Evolutionary conservation across 495 filamentous ascomycete species (phyloP).

Genomic region (Neurospora sp.): DNA sequence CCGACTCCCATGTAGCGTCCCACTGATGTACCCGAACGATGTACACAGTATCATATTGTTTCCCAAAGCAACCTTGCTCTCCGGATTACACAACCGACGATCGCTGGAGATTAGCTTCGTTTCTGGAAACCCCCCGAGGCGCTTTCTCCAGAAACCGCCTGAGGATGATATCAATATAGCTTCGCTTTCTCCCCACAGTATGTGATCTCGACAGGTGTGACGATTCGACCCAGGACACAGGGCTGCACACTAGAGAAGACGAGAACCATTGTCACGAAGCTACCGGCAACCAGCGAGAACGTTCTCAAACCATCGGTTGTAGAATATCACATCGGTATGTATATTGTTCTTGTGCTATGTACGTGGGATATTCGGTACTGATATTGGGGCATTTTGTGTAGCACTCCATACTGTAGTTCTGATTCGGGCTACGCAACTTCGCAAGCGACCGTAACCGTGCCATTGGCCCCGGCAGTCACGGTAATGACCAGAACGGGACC

Average conservation of each 20-base stretch:
- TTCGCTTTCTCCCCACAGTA: neutral
- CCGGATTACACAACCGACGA: slow-evolving; percentile 5
- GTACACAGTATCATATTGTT: neutral
- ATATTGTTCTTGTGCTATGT: slow-evolving; percentile 3
- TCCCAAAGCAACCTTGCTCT: neutral
- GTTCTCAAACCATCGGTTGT: neutral
- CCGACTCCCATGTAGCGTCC: neutral
- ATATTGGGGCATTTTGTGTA: slow-evolving; percentile 3
- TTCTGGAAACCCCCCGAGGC: slow-evolving; percentile 20
- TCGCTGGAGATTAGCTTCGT: slow-evolving; percentile 26
- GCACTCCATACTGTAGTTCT: neutral
- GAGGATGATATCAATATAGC: slow-evolving; percentile 4
- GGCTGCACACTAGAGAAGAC: neutral
- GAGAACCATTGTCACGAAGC: neutral
- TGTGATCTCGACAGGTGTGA: neutral
- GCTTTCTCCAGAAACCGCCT: slow-evolving; percentile 20
- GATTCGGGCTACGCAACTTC: neutral
- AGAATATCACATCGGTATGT: slow-evolving; percentile 1
- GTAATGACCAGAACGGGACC: slow-evolving; percentile 9
- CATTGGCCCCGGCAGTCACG: slow-evolving; percentile 5
- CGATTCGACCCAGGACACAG: neutral
- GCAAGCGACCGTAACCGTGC: slow-evolving; percentile 16
- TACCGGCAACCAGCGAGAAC: neutral
- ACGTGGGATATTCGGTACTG: neutral
- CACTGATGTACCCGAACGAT: neutral